These are phyloP conservation scores for Cladosporium colombiae DNA, from an alignment of 2,329 filamentous ascomycete species.

Conservation along the genomic window DNA sequence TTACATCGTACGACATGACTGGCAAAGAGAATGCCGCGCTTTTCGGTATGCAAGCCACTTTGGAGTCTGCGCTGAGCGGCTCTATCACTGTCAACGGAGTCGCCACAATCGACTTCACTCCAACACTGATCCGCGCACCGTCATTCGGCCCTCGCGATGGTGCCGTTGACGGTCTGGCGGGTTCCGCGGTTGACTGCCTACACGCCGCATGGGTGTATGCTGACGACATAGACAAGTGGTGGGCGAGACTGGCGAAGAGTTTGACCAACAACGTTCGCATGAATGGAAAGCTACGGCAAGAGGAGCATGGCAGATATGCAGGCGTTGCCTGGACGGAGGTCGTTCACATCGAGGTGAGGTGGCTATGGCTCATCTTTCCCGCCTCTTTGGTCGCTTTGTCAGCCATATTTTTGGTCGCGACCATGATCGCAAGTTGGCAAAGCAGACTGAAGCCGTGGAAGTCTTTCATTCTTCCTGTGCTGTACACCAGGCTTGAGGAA, in stretches of 20 bases:
- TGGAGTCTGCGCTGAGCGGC: not conserved
- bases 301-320: not conserved
- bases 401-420: not conserved
- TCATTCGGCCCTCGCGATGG: not conserved
- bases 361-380: slow-evolving; percentile 14
- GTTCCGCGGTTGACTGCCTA: slow-evolving; percentile 5
- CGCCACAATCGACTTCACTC: not conserved
- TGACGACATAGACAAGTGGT: slow-evolving; percentile 13
- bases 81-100: not conserved
- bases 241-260: slow-evolving; percentile 16
- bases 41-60: not conserved
- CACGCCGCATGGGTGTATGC: slow-evolving; percentile 12
- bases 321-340: slow-evolving; percentile 11
- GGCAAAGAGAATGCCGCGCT: not conserved
- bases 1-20: not conserved
- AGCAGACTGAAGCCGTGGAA: slow-evolving; percentile 12
- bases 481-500: slow-evolving; percentile 11
- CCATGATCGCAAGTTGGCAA: slow-evolving; percentile 13
- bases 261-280: slow-evolving; percentile 17
- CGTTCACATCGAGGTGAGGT: slow-evolving; percentile 8
- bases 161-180: not conserved
- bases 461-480: slow-evolving; percentile 11
- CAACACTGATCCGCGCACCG: not conserved
- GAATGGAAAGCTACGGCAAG: not conserved
- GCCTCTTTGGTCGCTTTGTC: not conserved